These are phyloP conservation scores for Hymenoscyphus linearis DNA, from an alignment of 2,329 filamentous ascomycete species.

Conservation along the genomic window DNA sequence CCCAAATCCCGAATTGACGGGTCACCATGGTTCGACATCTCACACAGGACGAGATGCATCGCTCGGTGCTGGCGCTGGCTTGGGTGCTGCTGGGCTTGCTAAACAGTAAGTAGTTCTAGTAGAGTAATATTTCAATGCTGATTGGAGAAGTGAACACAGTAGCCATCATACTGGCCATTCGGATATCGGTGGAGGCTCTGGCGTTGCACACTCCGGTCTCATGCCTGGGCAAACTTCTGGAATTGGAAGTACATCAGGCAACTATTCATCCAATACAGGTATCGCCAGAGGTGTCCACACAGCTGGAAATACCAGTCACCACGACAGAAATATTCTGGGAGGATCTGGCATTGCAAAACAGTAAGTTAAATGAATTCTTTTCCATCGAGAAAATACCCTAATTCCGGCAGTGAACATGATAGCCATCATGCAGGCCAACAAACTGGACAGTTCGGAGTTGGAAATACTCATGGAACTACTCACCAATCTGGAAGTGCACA, in stretches of 20 bases:
- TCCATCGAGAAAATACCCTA: not conserved
- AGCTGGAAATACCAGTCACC: not conserved
- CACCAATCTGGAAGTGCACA: not conserved
- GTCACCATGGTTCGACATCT: not conserved
- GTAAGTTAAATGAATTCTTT: not conserved
- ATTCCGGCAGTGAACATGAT: not conserved
- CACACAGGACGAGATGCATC: constrained; percentile 1
- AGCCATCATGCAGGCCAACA: not conserved
- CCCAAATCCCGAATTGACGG: not conserved
- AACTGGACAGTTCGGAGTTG: not conserved
- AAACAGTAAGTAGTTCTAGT: not conserved
- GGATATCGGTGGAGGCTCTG: not conserved
- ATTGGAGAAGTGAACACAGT: not conserved
- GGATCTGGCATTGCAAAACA: not conserved
- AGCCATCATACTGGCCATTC: not conserved
- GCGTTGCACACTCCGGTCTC: not conserved
- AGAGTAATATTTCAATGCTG: not conserved
- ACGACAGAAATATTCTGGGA: not conserved
- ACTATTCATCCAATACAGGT: not conserved
- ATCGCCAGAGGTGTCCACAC: not conserved
- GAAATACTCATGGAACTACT: not conserved
- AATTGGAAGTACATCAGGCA: not conserved
- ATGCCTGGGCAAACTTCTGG: not conserved
- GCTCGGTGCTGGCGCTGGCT: not conserved
- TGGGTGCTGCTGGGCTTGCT: not conserved